Evolutionary conservation across 192 early-diverging fungal genomes (phyloP), one percentile per base, ranked within the genome.

Genomic region (Umbelopsis isabellina): DNA sequence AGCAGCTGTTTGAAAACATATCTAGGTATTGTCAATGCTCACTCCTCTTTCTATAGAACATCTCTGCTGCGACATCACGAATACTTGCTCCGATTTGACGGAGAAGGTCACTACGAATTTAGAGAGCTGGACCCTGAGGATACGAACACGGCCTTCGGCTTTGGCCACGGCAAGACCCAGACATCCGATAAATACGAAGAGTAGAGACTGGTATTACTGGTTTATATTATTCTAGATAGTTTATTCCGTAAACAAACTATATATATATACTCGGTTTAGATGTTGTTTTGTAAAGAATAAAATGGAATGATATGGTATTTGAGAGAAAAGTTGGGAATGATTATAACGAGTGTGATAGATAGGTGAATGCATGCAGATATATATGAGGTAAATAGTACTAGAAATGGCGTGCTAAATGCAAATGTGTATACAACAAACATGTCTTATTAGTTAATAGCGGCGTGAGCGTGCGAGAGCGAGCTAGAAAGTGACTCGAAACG

Each of bases 101-200:
- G 87, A 7, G 84, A 88, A 76, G 88, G 86, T 1, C 77, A 81
- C 65, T 87, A 88, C 69, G 86, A 86, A 47, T 88, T 89, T 73
- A 79, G 80, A 41, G 81, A 83, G 79, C 66, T 82, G 70, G 78
- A 80, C 53, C 82, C 83, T 41, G 79, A 81, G 30, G 78, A 84
- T 33, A 67, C 73, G 18, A 68, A 76, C 45, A 65, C 76, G 4
- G 78, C 85, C 22, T 86, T 88, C 49, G 74, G 78, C 0, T 84
- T 83, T 68, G 79, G 84, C 3, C 86, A 87, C 49, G 81, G 80
- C 61, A 87, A 87, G 68, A 50, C 77, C 4, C 81, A 83, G 52
- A 73, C 77, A 33, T 76, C 70, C 10, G 48, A 46, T 33, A 82
- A 83, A 35, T 35, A 76, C n/a, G 84, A 82, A 21, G 70, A 77